Evolutionary conservation across 176 grass and related monocot species (phyloP), one percentile per base, ranked within the genome.

Genomic region (Poa pratensis): DNA sequence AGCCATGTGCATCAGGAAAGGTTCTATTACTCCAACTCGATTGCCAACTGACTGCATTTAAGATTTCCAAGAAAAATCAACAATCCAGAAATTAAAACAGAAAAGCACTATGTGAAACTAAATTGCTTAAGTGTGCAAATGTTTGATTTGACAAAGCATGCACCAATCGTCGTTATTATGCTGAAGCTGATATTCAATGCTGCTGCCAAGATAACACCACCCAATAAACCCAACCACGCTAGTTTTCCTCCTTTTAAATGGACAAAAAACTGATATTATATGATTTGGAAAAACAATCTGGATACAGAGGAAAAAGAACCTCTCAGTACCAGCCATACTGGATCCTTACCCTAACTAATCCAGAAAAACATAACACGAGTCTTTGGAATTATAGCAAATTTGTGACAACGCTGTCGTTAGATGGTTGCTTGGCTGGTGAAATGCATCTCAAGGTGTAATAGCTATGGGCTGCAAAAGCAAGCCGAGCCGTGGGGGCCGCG

Each of bases 1-100:
- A 78, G 95, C 95, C 95, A 98, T 98, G 65, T 91, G 91, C 93
- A 98, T 95, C 83, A 98, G 80, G 80, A 95, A 95, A 40, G 95
- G 93, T 85, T 98, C 95, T 16, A 87, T 75, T 55, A 98, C 93
- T 76, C 95, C 95, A 79, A 98, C 91, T 22, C 91, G 66, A 63
- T 98, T 93, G 71, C 95, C 95, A 55, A 95, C 93, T 65, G 95
- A 95, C 93, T 98, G 85, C 80, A 82, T 71, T 83, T 40, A 34
- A 43, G 48, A 53, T 67, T 80, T 82, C 50, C 73, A 42, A 79
- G 18, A 81, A 84, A 76, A 15, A 82, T 68, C 12, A 43, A 82
- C 24, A 62, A 57, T 51, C 57, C 12, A 73, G 45, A 52, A 75
- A 87, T 30, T 46, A 82, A 87, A 51, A 55, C 9, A 80, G 13